phyloP scores from a whole-genome alignment of 1,284 basidiomycete species.

The Laetiporus sulphureus region DNA sequence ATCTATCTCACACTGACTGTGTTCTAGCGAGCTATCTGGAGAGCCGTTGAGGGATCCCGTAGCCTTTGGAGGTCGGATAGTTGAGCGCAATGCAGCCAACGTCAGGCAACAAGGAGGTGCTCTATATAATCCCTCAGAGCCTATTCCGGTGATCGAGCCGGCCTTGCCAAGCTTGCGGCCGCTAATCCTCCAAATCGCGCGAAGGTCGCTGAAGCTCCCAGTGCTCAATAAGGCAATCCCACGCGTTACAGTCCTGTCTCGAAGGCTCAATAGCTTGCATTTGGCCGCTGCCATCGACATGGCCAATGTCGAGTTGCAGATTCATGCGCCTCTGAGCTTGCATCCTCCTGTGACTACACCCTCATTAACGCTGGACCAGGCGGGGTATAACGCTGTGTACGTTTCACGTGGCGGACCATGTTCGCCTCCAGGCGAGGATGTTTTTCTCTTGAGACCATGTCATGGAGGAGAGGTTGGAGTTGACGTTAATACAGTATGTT shows the following conservation, averaged over 20 bases:
- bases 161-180: not conserved
- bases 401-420: slow-evolving; percentile 7
- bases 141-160: not conserved
- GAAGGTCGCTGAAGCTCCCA: not conserved
- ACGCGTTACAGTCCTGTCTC: not conserved
- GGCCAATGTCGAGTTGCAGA: slow-evolving; percentile 8
- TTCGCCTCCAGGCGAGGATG: slow-evolving; percentile 1
- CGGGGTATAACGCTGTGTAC: slow-evolving; percentile 6
- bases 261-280: not conserved
- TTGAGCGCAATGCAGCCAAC: not conserved
- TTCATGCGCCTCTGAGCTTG: slow-evolving; percentile 8
- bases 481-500: slow-evolving; percentile 9
- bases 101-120: not conserved
- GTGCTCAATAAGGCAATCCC: not conserved
- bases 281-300: slow-evolving; percentile 2
- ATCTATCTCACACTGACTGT: not conserved
- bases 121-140: slow-evolving; percentile 1
- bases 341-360: slow-evolving; percentile 6
- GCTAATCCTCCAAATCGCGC: not conserved
- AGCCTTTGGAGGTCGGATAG: not conserved
- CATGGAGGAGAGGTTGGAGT: slow-evolving; percentile 10
- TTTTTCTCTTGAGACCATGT: slow-evolving; percentile 6
- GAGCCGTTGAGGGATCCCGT: slow-evolving; percentile 1
- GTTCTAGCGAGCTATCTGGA: slow-evolving; percentile 1
- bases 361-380: slow-evolving; percentile 7